Evolutionary conservation across 106 monocot genomes (phyloP).

Genomic region (Dendrobium chrysotoxum): DNA sequence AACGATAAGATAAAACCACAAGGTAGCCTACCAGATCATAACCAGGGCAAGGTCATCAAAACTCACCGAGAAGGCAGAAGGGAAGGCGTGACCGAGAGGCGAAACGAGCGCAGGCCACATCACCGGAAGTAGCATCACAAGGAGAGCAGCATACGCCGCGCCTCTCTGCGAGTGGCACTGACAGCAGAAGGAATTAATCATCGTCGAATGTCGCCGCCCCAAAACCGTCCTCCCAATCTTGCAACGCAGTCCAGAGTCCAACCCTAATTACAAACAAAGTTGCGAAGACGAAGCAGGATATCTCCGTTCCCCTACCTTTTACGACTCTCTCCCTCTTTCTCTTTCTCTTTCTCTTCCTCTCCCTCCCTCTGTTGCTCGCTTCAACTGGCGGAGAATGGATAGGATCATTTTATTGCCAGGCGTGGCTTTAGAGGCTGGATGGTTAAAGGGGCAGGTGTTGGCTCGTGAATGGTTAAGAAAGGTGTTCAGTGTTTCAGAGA

Average conservation of each 20-base stretch:
- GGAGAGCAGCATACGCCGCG: slow-evolving; percentile 23
- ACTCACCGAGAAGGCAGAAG: slow-evolving; percentile 67
- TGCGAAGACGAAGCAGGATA: no score
- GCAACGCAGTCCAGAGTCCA: background rate
- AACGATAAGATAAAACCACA: no score
- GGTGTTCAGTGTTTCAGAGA: no score
- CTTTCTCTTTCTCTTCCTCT: background rate
- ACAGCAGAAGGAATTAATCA: slow-evolving; percentile 10
- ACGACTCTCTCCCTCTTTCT: background rate
- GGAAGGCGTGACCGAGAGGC: slow-evolving; percentile 55
- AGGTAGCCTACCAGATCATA: no score
- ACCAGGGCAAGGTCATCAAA: background rate
- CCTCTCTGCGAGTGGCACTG: slow-evolving; percentile 20
- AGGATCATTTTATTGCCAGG: no score
- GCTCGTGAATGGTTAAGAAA: no score
- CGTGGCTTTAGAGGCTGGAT: no score
- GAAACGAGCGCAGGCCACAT: slow-evolving; percentile 45
- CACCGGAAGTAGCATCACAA: slow-evolving; percentile 45
- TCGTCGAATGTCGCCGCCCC: background rate
- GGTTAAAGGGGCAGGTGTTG: no score
- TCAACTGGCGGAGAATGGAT: background rate
- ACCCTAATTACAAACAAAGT: no score
- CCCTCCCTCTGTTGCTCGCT: background rate
- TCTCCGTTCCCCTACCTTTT: no score
- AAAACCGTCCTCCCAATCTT: background rate